Percentiles rank a stretch among this genome's conserved stretches.
Evolutionary conservation across 2,329 filamentous ascomycete species (phyloP).

Genomic region (Apiospora aurea): DNA sequence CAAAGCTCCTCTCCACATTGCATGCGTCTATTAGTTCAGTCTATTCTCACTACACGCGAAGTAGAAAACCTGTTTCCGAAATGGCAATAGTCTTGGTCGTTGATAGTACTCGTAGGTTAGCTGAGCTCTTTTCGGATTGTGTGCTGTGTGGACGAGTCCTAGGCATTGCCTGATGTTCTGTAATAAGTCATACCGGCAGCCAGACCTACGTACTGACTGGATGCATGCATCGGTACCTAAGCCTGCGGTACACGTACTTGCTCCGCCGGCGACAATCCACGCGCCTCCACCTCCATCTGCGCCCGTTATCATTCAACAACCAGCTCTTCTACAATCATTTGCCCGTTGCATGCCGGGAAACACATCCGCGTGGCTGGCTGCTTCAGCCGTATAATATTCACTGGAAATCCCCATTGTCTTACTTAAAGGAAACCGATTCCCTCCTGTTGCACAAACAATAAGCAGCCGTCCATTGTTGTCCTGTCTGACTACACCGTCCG

Average conservation of each 20-base stretch:
- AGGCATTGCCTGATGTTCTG: neutral
- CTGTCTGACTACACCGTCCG: neutral
- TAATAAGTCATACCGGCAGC: neutral
- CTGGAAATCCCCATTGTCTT: neutral
- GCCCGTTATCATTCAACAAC: constrained; percentile 11
- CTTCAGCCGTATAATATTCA: neutral
- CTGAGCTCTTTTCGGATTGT: neutral
- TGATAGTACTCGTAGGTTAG: neutral
- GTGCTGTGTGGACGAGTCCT: neutral
- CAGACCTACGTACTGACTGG: neutral
- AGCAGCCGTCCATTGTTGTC: neutral
- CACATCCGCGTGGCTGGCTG: neutral
- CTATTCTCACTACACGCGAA: constrained; percentile 13
- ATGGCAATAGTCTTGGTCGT: neutral
- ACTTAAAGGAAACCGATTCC: neutral
- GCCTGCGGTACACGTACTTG: constrained; percentile 11
- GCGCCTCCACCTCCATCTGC: constrained; percentile 18
- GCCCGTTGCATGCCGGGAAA: constrained; percentile 2
- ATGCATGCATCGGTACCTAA: constrained; percentile 16
- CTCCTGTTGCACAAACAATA: neutral
- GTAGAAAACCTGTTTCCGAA: constrained; percentile 3
- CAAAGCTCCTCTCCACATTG: neutral
- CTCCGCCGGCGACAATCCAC: constrained; percentile 1
- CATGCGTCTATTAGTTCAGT: neutral
- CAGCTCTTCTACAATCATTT: neutral